phyloP scores from a whole-genome alignment of 75 land plant species.

The Azolla pinnata region DNA sequence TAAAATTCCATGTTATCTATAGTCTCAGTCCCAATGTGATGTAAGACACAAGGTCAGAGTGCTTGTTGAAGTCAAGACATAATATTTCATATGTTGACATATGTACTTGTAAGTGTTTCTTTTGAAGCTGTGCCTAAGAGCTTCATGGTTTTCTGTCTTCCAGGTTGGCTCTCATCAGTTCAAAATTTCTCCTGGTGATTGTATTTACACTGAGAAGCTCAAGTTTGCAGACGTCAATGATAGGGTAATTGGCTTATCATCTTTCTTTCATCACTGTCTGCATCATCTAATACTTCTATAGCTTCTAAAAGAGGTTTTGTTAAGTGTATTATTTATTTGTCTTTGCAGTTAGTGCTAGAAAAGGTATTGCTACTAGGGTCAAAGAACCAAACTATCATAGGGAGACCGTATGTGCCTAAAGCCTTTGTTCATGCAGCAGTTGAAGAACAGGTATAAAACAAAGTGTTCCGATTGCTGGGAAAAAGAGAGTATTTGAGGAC shows the following conservation, averaged over 20 bases:
- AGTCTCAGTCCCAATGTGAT: too few relatives aligned
- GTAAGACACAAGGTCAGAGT: too few relatives aligned
- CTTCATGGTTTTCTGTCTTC: too few relatives aligned
- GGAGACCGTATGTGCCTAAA: constrained; percentile 70
- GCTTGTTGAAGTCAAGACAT: too few relatives aligned
- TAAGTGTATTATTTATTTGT: too few relatives aligned
- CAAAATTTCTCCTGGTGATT: constrained; percentile 82
- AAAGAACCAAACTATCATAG: constrained; percentile 64
- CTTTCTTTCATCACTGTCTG: background rate
- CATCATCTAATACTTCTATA: too few relatives aligned
- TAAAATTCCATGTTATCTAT: too few relatives aligned
- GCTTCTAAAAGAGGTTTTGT: too few relatives aligned
- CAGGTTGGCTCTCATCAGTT: constrained; percentile 97
- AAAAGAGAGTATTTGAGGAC: background rate
- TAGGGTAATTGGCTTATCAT: constrained; percentile 40
- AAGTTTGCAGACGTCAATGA: constrained; percentile 85
- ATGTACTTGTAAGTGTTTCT: too few relatives aligned
- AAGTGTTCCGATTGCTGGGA: too few relatives aligned
- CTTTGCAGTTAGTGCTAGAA: constrained; percentile 64
- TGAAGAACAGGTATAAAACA: constrained; percentile 73
- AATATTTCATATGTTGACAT: too few relatives aligned
- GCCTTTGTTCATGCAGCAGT: constrained; percentile 81
- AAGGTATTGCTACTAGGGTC: constrained; percentile 89
- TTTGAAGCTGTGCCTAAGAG: too few relatives aligned
- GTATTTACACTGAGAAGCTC: constrained; percentile 70